phyloP scores from a whole-genome alignment of 2,329 filamentous ascomycete genomes.

The Xylariaceae sp. region DNA sequence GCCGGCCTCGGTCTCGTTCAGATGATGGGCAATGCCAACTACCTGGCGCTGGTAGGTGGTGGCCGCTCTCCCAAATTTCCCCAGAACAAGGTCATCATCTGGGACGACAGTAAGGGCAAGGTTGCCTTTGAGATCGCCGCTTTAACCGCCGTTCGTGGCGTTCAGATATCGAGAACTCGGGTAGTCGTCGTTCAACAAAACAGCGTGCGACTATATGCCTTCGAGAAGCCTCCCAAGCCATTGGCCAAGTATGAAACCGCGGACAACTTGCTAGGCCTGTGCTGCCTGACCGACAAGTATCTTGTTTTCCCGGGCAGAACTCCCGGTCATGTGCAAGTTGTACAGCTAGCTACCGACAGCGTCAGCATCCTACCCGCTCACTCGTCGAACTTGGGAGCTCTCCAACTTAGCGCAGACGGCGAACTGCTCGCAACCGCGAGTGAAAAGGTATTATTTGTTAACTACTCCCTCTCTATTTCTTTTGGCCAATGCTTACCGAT shows the following conservation, averaged over 20 bases:
- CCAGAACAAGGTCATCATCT: conserved; percentile 86
- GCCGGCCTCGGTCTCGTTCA: conserved; percentile 76
- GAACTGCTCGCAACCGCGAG: conserved; percentile 83
- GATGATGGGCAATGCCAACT: conserved; percentile 84
- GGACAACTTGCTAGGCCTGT: conserved; percentile 76
- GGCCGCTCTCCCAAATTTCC: conserved; percentile 80
- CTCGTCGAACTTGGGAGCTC: conserved; percentile 67
- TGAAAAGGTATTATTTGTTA: conserved; percentile 52
- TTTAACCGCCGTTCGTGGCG: conserved; percentile 71
- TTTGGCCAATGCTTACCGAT: conserved; percentile 18
- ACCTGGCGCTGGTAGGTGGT: conserved; percentile 83
- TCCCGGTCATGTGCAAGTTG: conserved; percentile 80
- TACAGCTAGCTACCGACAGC: conserved; percentile 69
- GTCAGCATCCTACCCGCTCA: conserved; percentile 95
- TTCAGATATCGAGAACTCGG: conserved; percentile 68
- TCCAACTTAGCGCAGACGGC: conserved; percentile 75
- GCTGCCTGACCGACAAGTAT: conserved; percentile 65
- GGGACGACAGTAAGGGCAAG: conserved; percentile 79
- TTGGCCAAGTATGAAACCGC: conserved; percentile 76
- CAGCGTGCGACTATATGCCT: conserved; percentile 73
- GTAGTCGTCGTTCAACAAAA: conserved; percentile 79
- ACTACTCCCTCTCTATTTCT: background rate
- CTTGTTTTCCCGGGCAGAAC: conserved; percentile 85
- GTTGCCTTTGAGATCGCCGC: conserved; percentile 72
- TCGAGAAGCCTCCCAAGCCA: conserved; percentile 65